Conservation (phyloP, 345 rosid species). For the Ailanthus altissimus region DNA sequence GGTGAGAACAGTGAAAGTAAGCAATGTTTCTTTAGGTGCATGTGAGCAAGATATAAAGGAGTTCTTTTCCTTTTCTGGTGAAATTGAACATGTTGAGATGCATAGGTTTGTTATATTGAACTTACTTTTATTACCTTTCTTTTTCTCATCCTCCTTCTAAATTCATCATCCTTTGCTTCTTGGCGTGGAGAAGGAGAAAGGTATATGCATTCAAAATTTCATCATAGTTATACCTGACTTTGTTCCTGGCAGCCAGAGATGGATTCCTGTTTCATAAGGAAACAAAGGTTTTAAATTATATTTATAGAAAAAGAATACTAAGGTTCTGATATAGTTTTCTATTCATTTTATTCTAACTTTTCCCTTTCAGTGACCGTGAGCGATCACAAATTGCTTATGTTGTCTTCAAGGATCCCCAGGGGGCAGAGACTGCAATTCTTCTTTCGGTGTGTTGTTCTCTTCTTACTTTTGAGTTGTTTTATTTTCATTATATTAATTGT, state of each 20-base stretch:
- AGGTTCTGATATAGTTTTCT: neutral
- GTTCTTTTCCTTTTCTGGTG: conserved; percentile 94
- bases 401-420: conserved; percentile 84
- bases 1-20: conserved; percentile 72
- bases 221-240: too few species aligned
- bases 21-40: conserved; percentile 73
- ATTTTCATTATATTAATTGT: neutral
- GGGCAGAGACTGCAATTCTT: conserved; percentile 89
- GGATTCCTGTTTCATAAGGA: conserved; percentile 2
- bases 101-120: conserved; percentile 41
- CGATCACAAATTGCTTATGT: conserved; percentile 72
- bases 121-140: neutral
- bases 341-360: neutral
- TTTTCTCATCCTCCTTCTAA: neutral
- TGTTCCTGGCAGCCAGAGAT: neutral
- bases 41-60: conserved; percentile 77
- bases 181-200: neutral
- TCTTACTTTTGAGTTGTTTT: neutral
- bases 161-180: neutral
- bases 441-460: conserved; percentile 56
- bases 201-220: neutral
- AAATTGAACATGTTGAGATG: conserved; percentile 68
- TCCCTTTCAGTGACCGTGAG: conserved; percentile 51
- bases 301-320: neutral
- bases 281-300: neutral